Percentiles rank a stretch among this genome's conserved stretches.
phyloP scores from a whole-genome alignment of 2,329 filamentous ascomycete species.

The Peltaster fructicola region DNA sequence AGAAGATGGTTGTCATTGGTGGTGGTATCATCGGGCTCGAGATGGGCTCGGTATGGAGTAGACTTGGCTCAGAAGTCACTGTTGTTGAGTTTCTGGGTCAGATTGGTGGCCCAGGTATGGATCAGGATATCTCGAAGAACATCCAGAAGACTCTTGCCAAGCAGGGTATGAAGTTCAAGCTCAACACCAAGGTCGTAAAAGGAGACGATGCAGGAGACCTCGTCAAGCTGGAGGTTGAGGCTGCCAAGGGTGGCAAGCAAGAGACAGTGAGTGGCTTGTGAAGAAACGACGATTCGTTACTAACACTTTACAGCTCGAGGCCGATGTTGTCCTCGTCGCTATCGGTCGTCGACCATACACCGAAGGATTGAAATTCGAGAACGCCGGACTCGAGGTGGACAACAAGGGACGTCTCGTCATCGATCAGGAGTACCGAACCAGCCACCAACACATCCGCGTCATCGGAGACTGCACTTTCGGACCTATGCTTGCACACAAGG shows the following conservation, averaged over 20 bases:
- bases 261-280: constrained; percentile 48
- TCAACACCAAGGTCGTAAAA: constrained; percentile 81
- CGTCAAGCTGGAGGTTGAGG: constrained; percentile 70
- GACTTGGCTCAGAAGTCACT: constrained; percentile 83
- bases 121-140: constrained; percentile 77
- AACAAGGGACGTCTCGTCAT: constrained; percentile 91
- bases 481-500: constrained; percentile 93
- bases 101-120: constrained; percentile 97
- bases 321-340: constrained; percentile 88
- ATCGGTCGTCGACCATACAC: constrained; percentile 96
- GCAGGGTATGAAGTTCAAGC: constrained; percentile 97
- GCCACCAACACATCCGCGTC: constrained; percentile 89
- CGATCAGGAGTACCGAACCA: constrained; percentile 97
- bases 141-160: constrained; percentile 86
- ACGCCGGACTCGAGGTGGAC: constrained; percentile 78
- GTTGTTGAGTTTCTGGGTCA: constrained; percentile 93
- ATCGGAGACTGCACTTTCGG: constrained; percentile 94
- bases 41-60: constrained; percentile 95
- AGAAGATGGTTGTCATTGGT: constrained; percentile 94
- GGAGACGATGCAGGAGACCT: constrained; percentile 65
- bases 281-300: constrained; percentile 7
- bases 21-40: constrained; percentile 97
- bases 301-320: constrained; percentile 47
- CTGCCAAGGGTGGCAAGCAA: constrained; percentile 89
- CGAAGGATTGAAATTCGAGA: constrained; percentile 76